phyloP scores from a whole-genome alignment of 2,329 filamentous ascomycete genomes.

The Colletotrichum navitas region DNA sequence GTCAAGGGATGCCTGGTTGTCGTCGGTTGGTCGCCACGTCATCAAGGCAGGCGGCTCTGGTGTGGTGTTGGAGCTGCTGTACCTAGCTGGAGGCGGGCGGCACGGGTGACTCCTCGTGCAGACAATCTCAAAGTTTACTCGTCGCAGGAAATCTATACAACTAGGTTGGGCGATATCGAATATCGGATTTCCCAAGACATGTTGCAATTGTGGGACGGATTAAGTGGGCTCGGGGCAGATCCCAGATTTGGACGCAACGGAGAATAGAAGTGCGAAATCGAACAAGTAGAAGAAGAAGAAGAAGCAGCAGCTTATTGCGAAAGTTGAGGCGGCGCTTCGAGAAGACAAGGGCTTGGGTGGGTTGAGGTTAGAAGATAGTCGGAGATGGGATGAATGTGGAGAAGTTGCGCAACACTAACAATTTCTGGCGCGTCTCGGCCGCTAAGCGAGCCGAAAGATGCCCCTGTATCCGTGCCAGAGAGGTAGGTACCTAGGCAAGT shows the following conservation, averaged over 20 bases:
- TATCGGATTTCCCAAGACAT: conserved; percentile 28
- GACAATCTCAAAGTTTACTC: conserved; percentile 13
- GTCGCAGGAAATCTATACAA: conserved; percentile 21
- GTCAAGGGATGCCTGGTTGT: conserved; percentile 24
- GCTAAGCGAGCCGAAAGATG: conserved; percentile 39
- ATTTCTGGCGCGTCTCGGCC: conserved; percentile 40
- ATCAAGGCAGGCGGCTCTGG: conserved; percentile 5
- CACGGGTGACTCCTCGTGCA: conserved; percentile 3
- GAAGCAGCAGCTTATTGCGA: conserved; percentile 21
- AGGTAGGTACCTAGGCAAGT: not conserved
- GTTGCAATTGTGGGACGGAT: conserved; percentile 17
- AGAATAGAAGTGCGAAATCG: conserved; percentile 6
- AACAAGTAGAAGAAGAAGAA: conserved; percentile 12
- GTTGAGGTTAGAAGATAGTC: conserved; percentile 32
- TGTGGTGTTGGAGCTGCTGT: not conserved
- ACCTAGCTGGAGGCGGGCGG: not conserved
- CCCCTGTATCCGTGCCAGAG: conserved; percentile 31
- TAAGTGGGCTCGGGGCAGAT: conserved; percentile 17
- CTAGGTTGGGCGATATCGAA: conserved; percentile 21
- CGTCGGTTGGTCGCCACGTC: not conserved
- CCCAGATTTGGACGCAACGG: not conserved
- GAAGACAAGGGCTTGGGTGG: conserved; percentile 24
- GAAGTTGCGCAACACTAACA: conserved; percentile 40
- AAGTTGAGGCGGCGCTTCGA: conserved; percentile 31
- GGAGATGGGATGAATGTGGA: conserved; percentile 40